Percentiles rank a stretch among this genome's conserved stretches.
These are phyloP conservation scores for Debaryomyces subglobosus DNA, from an alignment of 1,139 yeast species.

Conservation along the genomic window DNA sequence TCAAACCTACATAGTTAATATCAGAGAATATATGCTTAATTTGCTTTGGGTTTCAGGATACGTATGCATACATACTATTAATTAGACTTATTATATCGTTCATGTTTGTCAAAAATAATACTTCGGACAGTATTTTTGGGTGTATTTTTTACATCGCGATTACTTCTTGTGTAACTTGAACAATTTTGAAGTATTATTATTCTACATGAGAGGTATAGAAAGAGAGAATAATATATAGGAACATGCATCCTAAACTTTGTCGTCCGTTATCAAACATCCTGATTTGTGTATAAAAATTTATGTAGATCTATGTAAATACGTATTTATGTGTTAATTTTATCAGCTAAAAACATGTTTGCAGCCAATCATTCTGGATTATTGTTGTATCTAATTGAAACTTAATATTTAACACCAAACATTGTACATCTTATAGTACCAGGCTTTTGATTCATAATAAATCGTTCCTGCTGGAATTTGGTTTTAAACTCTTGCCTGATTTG, in stretches of 20 bases:
- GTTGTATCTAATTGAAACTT: too few species aligned
- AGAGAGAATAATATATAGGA: background rate
- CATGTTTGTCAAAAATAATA: background rate
- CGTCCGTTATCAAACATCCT: too few species aligned
- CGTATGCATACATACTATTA: background rate
- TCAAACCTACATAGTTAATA: constrained; percentile 1
- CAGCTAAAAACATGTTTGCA: background rate
- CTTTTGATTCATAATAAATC: background rate
- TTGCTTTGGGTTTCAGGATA: background rate
- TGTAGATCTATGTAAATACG: background rate
- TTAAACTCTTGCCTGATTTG: constrained; percentile 3
- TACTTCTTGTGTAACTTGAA: background rate
- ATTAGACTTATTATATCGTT: background rate
- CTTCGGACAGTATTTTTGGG: background rate
- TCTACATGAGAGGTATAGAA: background rate
- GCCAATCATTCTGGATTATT: background rate
- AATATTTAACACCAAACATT: constrained; percentile 9
- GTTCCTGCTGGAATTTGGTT: constrained; percentile 1
- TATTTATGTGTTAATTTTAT: background rate
- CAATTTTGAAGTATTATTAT: background rate
- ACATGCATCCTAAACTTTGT: too few species aligned
- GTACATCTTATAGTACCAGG: constrained; percentile 5
- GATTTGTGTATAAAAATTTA: too few species aligned
- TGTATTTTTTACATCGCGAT: background rate
- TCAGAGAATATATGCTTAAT: background rate